These are phyloP conservation scores for Fomitopsis pulvina DNA, from an alignment of 768 basidiomycete genomes.

Conservation along the genomic window DNA sequence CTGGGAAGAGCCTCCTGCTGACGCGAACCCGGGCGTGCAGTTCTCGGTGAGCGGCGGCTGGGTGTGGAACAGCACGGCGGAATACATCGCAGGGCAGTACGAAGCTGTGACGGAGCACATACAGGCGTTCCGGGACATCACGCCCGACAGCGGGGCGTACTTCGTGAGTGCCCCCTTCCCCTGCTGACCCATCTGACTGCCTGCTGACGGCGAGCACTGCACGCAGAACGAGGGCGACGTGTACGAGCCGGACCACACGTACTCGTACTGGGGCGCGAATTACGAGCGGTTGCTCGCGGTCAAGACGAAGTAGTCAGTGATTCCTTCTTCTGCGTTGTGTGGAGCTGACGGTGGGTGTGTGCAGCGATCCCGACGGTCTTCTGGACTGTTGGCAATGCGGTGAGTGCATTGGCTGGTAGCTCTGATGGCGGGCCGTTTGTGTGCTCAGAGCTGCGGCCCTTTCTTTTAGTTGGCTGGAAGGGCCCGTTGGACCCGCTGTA, in stretches of 20 bases:
- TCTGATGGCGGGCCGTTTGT: not conserved
- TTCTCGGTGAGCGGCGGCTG: conserved; percentile 7
- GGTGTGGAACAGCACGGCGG: conserved; percentile 16
- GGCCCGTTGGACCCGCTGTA: conserved; percentile 16
- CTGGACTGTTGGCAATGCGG: conserved; percentile 31
- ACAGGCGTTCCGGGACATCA: conserved; percentile 18
- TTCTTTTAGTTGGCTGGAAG: conserved; percentile 24
- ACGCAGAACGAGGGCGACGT: conserved; percentile 29
- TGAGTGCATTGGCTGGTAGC: conserved; percentile 9
- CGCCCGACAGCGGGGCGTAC: conserved; percentile 26
- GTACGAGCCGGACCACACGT: conserved; percentile 26
- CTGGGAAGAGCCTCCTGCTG: not conserved
- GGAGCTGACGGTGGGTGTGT: not conserved
- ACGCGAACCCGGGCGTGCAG: not conserved
- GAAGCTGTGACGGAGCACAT: conserved; percentile 7
- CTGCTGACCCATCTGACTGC: not conserved
- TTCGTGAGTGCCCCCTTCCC: conserved; percentile 17
- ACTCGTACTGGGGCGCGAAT: conserved; percentile 30
- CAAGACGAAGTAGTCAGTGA: conserved; percentile 29
- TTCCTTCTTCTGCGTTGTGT: not conserved
- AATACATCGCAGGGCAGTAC: conserved; percentile 8
- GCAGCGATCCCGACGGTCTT: conserved; percentile 23
- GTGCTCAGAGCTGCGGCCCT: not conserved
- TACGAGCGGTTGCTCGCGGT: conserved; percentile 23
- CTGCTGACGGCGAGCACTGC: not conserved